A percentile compares a stretch with the other conserved stretches of the same genome.
Conservation (phyloP, 805 yeast genomes). For the Wickerhamiella azyma region DNA sequence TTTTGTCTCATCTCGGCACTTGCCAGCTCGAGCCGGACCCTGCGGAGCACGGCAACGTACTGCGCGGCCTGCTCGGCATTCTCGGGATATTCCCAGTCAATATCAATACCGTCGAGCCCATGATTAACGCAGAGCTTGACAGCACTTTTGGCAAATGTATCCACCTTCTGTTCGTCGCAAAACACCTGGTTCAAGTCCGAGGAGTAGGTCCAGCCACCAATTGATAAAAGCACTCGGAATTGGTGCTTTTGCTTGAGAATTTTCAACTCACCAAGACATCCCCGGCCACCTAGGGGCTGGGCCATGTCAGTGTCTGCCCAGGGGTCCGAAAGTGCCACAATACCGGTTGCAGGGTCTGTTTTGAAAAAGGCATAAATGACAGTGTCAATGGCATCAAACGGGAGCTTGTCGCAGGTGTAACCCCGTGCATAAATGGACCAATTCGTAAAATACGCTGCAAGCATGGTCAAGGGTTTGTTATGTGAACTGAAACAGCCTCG, state of each 20-base stretch:
- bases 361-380: slow-evolving; percentile 66
- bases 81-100: slow-evolving; percentile 89
- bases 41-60: slow-evolving; percentile 33
- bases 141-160: slow-evolving; percentile 38
- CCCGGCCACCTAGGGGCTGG: slow-evolving; percentile 24
- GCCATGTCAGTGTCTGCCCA: slow-evolving; percentile 45
- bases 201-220: slow-evolving; percentile 69
- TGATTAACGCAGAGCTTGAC: slow-evolving; percentile 35
- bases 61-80: slow-evolving; percentile 32
- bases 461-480: too few species aligned
- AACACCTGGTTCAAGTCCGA: slow-evolving; percentile 35
- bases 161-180: slow-evolving; percentile 28
- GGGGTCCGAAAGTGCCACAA: slow-evolving; percentile 40
- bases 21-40: slow-evolving; percentile 31
- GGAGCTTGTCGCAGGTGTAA: slow-evolving; percentile 50
- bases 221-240: slow-evolving; percentile 51
- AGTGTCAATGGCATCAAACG: slow-evolving; percentile 44
- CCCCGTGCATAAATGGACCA: slow-evolving; percentile 57
- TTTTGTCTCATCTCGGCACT: slow-evolving; percentile 25
- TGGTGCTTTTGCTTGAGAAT: slow-evolving; percentile 32
- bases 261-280: slow-evolving; percentile 38
- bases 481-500: not conserved
- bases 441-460: slow-evolving; percentile 23
- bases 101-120: slow-evolving; percentile 80
- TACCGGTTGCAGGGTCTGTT: slow-evolving; percentile 42